phyloP scores from a whole-genome alignment of 2,329 filamentous ascomycete genomes.

The Fonsecaea pedrosoi region DNA sequence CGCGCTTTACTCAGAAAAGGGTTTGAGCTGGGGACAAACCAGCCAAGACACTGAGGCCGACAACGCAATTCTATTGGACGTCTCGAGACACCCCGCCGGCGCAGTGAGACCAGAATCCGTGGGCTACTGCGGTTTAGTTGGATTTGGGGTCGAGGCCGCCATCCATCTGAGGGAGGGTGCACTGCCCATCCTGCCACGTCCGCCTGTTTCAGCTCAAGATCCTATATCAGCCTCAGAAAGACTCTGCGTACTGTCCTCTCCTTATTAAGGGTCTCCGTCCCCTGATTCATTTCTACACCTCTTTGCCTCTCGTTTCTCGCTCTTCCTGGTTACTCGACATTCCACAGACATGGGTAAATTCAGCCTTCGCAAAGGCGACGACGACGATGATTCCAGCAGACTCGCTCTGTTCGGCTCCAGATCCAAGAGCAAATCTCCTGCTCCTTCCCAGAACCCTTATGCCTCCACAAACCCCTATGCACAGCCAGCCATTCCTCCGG shows the following conservation, averaged over 20 bases:
- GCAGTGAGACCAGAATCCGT: constrained; percentile 6
- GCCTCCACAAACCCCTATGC: constrained; percentile 62
- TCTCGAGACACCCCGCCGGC: background rate
- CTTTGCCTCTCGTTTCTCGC: background rate
- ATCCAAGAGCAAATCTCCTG: constrained; percentile 61
- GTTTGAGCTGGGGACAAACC: constrained; percentile 18
- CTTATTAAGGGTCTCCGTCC: background rate
- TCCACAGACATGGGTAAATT: constrained; percentile 49
- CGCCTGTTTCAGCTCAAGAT: constrained; percentile 36
- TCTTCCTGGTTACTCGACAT: background rate
- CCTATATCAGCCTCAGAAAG: constrained; percentile 18
- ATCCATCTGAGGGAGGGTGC: constrained; percentile 16
- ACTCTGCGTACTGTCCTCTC: constrained; percentile 1
- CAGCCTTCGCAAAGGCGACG: constrained; percentile 60
- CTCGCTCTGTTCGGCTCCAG: constrained; percentile 65
- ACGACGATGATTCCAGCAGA: constrained; percentile 60
- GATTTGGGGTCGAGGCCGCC: constrained; percentile 17
- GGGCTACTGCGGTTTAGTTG: constrained; percentile 12
- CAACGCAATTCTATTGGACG: constrained; percentile 4
- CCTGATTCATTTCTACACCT: background rate
- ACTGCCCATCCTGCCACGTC: constrained; percentile 22
- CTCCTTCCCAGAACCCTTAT: constrained; percentile 53
- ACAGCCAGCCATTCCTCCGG: constrained; percentile 56
- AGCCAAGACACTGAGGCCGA: constrained; percentile 28
- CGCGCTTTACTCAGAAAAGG: background rate